Evolutionary conservation across 371 early-diverging fungal species (phyloP).

Genomic region (Haplosporangium sp.): DNA sequence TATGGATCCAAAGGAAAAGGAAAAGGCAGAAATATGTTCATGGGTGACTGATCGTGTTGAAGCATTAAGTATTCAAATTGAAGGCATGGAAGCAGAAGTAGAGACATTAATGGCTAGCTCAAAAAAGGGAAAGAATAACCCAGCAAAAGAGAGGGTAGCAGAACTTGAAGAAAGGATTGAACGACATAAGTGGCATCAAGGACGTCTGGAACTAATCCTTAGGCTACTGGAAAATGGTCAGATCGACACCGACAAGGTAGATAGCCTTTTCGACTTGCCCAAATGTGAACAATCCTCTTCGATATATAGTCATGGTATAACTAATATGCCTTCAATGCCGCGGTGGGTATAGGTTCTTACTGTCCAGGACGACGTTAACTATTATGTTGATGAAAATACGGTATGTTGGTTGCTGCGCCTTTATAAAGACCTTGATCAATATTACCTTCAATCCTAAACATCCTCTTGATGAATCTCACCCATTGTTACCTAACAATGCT

Average conservation of each 20-base stretch:
- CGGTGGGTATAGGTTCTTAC: slow-evolving; percentile 64
- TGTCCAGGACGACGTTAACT: slow-evolving; percentile 89
- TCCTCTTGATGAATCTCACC: too few species aligned
- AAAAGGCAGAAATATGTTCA: slow-evolving; percentile 83
- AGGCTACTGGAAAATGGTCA: slow-evolving; percentile 94
- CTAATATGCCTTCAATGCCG: neutral
- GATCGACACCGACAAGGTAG: slow-evolving; percentile 82
- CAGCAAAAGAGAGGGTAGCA: slow-evolving; percentile 77
- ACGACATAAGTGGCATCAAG: slow-evolving; percentile 91
- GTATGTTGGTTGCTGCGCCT: slow-evolving; percentile 32
- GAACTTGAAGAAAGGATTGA: slow-evolving; percentile 81
- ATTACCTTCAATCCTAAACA: neutral
- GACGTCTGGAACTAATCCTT: slow-evolving; percentile 88
- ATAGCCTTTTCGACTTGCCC: neutral
- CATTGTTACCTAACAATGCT: neutral
- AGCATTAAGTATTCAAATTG: slow-evolving; percentile 87
- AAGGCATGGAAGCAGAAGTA: slow-evolving; percentile 89
- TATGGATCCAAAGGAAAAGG: slow-evolving; percentile 94
- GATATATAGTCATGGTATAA: neutral
- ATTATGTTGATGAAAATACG: slow-evolving; percentile 91
- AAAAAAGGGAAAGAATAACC: slow-evolving; percentile 83
- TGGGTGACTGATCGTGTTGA: slow-evolving; percentile 90
- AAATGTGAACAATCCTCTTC: neutral
- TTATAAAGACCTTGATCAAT: neutral
- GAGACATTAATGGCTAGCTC: slow-evolving; percentile 82